Conservation (phyloP, 2,329 filamentous ascomycete species). For the Talaromyces atroroseus region DNA sequence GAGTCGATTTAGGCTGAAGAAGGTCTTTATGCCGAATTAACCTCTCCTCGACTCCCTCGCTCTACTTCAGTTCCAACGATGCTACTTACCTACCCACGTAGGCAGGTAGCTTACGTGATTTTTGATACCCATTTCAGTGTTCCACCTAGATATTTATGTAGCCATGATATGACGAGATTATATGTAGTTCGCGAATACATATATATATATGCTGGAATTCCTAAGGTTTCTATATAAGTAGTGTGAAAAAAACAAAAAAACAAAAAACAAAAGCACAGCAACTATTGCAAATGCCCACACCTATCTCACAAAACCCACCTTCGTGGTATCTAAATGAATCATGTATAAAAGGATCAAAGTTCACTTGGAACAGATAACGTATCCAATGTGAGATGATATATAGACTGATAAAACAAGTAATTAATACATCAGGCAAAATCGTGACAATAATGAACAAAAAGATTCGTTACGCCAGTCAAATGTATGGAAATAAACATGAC, state of each 20-base stretch:
- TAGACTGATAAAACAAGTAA: neutral
- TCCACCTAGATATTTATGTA: neutral
- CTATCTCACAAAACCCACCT: neutral
- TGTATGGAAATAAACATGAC: neutral
- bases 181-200: neutral
- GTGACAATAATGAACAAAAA: neutral
- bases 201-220: neutral
- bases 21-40: slow-evolving; percentile 39
- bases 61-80: no score
- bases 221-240: neutral
- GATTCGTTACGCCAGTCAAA: neutral
- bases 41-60: neutral
- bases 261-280: no score
- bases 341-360: neutral
- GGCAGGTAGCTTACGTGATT: neutral
- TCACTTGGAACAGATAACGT: neutral
- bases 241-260: neutral
- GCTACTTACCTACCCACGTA: no score
- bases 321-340: neutral
- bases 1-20: slow-evolving; percentile 39
- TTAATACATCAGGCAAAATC: neutral
- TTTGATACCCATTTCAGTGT: neutral
- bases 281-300: neutral
- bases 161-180: neutral
- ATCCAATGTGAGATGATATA: neutral